phyloP scores from a whole-genome alignment of 2,329 filamentous ascomycete species.

The Cladosporium sp. region DNA sequence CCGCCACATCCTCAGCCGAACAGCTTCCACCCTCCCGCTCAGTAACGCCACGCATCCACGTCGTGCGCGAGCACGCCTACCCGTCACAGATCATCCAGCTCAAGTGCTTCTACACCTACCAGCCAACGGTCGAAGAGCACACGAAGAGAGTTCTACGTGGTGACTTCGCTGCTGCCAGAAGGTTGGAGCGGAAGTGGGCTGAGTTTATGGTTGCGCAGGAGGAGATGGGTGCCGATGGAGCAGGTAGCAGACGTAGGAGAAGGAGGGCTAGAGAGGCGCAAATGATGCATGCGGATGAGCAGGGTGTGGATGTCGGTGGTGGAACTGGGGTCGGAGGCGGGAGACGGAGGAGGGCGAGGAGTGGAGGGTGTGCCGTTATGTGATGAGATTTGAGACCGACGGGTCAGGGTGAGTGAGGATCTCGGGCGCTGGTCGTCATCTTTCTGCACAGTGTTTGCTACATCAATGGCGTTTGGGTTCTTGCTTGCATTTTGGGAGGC shows the following conservation, averaged over 20 bases:
- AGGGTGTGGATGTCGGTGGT: slow-evolving; percentile 50
- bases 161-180: slow-evolving; percentile 67
- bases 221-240: slow-evolving; percentile 68
- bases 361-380: slow-evolving; percentile 47
- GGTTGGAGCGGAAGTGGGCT: slow-evolving; percentile 88
- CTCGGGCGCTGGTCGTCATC: not conserved
- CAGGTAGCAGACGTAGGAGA: slow-evolving; percentile 64
- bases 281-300: slow-evolving; percentile 74
- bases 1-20: slow-evolving; percentile 24
- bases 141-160: slow-evolving; percentile 77
- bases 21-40: slow-evolving; percentile 15
- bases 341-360: slow-evolving; percentile 43
- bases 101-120: slow-evolving; percentile 94
- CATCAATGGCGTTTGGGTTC: not conserved
- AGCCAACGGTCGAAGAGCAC: slow-evolving; percentile 92
- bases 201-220: slow-evolving; percentile 91
- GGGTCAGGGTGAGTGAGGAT: not conserved
- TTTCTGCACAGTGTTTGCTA: not conserved
- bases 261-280: slow-evolving; percentile 78
- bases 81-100: slow-evolving; percentile 77
- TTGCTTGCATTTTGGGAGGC: not conserved
- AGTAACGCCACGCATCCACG: slow-evolving; percentile 22
- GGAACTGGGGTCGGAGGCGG: slow-evolving; percentile 34
- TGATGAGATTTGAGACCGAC: slow-evolving; percentile 25
- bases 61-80: slow-evolving; percentile 47